These are phyloP conservation scores for Sutorius australiensis DNA, from an alignment of 768 basidiomycete genomes.

Conservation along the genomic window DNA sequence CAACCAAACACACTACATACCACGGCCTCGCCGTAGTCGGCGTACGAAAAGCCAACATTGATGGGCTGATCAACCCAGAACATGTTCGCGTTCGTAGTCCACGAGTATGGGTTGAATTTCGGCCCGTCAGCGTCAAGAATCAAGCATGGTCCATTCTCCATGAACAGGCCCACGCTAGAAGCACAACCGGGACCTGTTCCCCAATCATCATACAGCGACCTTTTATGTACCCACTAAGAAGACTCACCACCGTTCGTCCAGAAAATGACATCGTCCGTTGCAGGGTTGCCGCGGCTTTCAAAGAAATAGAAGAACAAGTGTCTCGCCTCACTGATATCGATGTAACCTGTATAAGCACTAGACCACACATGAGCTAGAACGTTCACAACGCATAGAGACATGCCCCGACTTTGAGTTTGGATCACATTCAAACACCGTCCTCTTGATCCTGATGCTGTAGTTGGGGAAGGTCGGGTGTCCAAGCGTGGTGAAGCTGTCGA, in stretches of 20 bases:
- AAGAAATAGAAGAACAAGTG: slow-evolving; percentile 74
- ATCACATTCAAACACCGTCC: slow-evolving; percentile 25
- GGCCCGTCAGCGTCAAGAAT: slow-evolving; percentile 40
- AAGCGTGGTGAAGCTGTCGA: slow-evolving; percentile 34
- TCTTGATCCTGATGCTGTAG: slow-evolving; percentile 39
- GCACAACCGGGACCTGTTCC: slow-evolving; percentile 46
- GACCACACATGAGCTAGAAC: background rate
- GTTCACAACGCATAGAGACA: background rate
- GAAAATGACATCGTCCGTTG: slow-evolving; percentile 54
- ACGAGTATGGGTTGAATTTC: slow-evolving; percentile 39
- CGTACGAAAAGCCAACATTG: slow-evolving; percentile 40
- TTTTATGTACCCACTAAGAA: slow-evolving; percentile 4
- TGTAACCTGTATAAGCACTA: slow-evolving; percentile 61
- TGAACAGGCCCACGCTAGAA: slow-evolving; percentile 59
- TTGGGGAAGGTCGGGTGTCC: slow-evolving; percentile 40
- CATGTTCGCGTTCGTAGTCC: slow-evolving; percentile 57
- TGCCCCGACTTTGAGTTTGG: slow-evolving; percentile 29
- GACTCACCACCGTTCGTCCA: slow-evolving; percentile 50
- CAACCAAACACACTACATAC: slow-evolving; percentile 19
- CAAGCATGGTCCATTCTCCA: slow-evolving; percentile 39
- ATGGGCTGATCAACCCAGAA: slow-evolving; percentile 45
- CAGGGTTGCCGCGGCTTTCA: slow-evolving; percentile 56
- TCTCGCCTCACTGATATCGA: slow-evolving; percentile 52
- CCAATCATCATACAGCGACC: background rate
- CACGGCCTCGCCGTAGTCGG: slow-evolving; percentile 37